Percentiles rank a stretch among this genome's conserved stretches.
Conservation (phyloP, 768 basidiomycete genomes). For the Suillus clintonianus region DNA sequence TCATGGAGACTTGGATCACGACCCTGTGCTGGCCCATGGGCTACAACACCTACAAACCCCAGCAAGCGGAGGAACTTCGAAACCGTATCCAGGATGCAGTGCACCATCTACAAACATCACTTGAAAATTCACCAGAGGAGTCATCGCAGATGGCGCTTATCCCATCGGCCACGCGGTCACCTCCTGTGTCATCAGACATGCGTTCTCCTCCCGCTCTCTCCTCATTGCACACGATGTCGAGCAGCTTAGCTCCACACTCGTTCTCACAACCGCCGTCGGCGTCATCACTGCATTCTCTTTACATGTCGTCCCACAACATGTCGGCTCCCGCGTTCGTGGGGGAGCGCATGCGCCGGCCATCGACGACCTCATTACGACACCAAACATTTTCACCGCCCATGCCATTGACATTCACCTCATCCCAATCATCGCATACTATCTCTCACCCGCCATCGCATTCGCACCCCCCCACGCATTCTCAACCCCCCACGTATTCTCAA, state of each 20-base stretch:
- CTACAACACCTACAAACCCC: conserved; percentile 49
- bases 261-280: conserved; percentile 1
- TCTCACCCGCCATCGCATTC: not conserved
- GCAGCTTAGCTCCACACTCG: not conserved
- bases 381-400: not conserved
- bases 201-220: not conserved
- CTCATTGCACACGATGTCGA: conserved; percentile 1
- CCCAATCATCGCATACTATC: conserved; percentile 3
- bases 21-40: conserved; percentile 66
- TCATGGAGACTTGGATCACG: conserved; percentile 59
- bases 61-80: conserved; percentile 46
- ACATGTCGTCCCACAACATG: not conserved
- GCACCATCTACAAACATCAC: conserved; percentile 17
- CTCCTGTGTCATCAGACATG: not conserved
- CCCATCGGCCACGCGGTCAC: not conserved
- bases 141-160: not conserved
- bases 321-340: conserved; percentile 4
- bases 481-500: not conserved
- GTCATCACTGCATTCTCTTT: not conserved
- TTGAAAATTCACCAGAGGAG: conserved; percentile 15
- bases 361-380: conserved; percentile 12
- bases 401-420: not conserved
- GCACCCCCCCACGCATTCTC: conserved; percentile 1
- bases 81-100: conserved; percentile 59
- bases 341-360: conserved; percentile 6